Conservation (phyloP, 2,329 filamentous ascomycete genomes). For the Lachnellula suecica region DNA sequence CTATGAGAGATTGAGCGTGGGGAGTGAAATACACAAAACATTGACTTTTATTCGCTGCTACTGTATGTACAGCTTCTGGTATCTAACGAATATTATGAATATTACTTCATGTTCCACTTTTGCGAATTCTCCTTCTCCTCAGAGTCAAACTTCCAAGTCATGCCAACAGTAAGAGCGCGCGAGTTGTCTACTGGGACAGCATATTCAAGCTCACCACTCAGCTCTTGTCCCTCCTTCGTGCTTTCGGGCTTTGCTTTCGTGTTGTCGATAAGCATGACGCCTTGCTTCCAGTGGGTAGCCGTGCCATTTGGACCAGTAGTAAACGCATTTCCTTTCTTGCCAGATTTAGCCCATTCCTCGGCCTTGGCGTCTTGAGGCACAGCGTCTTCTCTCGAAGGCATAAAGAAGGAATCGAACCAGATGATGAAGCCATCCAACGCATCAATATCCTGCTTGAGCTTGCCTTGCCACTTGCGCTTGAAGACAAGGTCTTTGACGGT, state of each 20-base stretch:
- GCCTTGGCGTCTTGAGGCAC: conserved; percentile 55
- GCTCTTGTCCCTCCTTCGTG: conserved; percentile 52
- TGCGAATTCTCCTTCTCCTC: conserved; percentile 27
- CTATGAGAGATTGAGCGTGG: background rate
- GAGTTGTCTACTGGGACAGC: conserved; percentile 67
- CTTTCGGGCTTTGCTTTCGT: conserved; percentile 44
- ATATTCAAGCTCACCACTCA: conserved; percentile 71
- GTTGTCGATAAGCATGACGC: conserved; percentile 66
- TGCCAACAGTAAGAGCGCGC: conserved; percentile 64
- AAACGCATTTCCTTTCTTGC: conserved; percentile 71
- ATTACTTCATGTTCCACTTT: conserved; percentile 35
- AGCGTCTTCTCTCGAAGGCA: conserved; percentile 52
- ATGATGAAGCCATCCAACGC: conserved; percentile 82
- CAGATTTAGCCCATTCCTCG: conserved; percentile 57
- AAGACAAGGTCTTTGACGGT: conserved; percentile 75
- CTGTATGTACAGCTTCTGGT: background rate
- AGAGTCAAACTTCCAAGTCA: conserved; percentile 52
- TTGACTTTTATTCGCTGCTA: background rate
- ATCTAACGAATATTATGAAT: background rate
- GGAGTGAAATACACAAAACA: background rate
- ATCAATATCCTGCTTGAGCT: conserved; percentile 60
- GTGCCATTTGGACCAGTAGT: conserved; percentile 78
- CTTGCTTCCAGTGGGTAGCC: conserved; percentile 90
- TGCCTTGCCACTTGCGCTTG: conserved; percentile 63
- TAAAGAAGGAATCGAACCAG: conserved; percentile 95